phyloP scores from a whole-genome alignment of 495 filamentous ascomycete genomes.

The Polyplosphaeria fusca region DNA sequence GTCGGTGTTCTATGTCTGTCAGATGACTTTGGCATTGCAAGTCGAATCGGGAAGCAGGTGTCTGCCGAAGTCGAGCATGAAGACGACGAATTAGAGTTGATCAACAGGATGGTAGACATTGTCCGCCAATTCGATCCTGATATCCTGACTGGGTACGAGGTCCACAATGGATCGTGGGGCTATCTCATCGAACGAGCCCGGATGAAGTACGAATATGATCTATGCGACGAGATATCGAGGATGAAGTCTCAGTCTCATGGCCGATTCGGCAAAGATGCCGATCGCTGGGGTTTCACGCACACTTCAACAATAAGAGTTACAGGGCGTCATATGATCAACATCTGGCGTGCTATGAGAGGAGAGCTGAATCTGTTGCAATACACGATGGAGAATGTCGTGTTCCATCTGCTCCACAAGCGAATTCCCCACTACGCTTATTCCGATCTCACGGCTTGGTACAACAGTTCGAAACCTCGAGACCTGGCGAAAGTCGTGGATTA shows the following conservation, averaged over 20 bases:
- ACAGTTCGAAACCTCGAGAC: slow-evolving; percentile 61
- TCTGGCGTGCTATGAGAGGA: slow-evolving; percentile 92
- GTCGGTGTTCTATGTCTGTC: slow-evolving; percentile 69
- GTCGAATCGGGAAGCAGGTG: slow-evolving; percentile 52
- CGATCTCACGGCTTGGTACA: slow-evolving; percentile 79
- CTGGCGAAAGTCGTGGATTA: slow-evolving; percentile 75
- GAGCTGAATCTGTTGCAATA: slow-evolving; percentile 90
- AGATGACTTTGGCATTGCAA: slow-evolving; percentile 49
- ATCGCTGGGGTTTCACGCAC: slow-evolving; percentile 89
- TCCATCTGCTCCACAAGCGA: slow-evolving; percentile 85
- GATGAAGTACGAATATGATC: slow-evolving; percentile 80
- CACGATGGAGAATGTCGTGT: slow-evolving; percentile 94
- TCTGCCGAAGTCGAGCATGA: slow-evolving; percentile 67
- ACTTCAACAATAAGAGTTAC: slow-evolving; percentile 84
- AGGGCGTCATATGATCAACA: slow-evolving; percentile 92
- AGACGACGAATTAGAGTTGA: slow-evolving; percentile 73
- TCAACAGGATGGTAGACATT: slow-evolving; percentile 78
- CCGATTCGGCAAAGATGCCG: slow-evolving; percentile 77
- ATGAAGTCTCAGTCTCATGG: slow-evolving; percentile 79
- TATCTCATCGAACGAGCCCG: slow-evolving; percentile 89
- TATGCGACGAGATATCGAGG: slow-evolving; percentile 86
- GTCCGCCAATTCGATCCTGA: slow-evolving; percentile 85
- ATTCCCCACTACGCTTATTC: slow-evolving; percentile 82
- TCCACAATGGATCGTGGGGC: slow-evolving; percentile 90
- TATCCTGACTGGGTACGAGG: slow-evolving; percentile 92